Percentiles rank a stretch among this genome's conserved stretches.
Evolutionary conservation across 805 yeast genomes (phyloP).

Genomic region (Starmerella vitae): DNA sequence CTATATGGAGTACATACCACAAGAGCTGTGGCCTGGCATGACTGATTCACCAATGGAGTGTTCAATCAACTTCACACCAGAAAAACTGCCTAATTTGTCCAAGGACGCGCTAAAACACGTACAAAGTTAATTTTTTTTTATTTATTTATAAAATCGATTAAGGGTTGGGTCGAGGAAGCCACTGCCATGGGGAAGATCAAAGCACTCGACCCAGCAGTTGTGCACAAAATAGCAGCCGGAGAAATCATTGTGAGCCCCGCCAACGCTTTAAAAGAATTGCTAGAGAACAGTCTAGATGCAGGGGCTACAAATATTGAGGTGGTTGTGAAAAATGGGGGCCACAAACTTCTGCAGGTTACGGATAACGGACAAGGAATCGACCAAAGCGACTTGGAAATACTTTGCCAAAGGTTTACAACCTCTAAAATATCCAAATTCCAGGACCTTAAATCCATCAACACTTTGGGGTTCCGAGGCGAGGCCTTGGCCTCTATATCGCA

Average conservation of each 20-base stretch:
- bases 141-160: slow-evolving; percentile 1
- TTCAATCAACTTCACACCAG: slow-evolving; percentile 15
- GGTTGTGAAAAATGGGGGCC: slow-evolving; percentile 80
- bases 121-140: not conserved
- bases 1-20: slow-evolving; percentile 47
- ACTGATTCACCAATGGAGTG: slow-evolving; percentile 27
- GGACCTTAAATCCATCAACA: slow-evolving; percentile 54
- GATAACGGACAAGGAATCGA: slow-evolving; percentile 81
- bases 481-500: slow-evolving; percentile 92
- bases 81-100: slow-evolving; percentile 16
- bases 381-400: slow-evolving; percentile 52
- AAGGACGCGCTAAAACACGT: not conserved
- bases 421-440: slow-evolving; percentile 65
- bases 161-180: not conserved
- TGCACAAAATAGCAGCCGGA: slow-evolving; percentile 92
- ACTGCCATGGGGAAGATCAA: slow-evolving; percentile 12
- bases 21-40: slow-evolving; percentile 38
- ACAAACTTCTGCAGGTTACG: slow-evolving; percentile 69
- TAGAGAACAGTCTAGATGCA: slow-evolving; percentile 90
- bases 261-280: slow-evolving; percentile 82
- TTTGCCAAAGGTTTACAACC: slow-evolving; percentile 90
- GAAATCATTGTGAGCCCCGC: slow-evolving; percentile 90
- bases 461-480: slow-evolving; percentile 94
- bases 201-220: slow-evolving; percentile 50
- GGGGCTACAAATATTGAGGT: slow-evolving; percentile 60